Percentiles rank a stretch among this genome's conserved stretches.
Conservation (phyloP, 2,329 filamentous ascomycete species). For the Trichoderma polysporum region DNA sequence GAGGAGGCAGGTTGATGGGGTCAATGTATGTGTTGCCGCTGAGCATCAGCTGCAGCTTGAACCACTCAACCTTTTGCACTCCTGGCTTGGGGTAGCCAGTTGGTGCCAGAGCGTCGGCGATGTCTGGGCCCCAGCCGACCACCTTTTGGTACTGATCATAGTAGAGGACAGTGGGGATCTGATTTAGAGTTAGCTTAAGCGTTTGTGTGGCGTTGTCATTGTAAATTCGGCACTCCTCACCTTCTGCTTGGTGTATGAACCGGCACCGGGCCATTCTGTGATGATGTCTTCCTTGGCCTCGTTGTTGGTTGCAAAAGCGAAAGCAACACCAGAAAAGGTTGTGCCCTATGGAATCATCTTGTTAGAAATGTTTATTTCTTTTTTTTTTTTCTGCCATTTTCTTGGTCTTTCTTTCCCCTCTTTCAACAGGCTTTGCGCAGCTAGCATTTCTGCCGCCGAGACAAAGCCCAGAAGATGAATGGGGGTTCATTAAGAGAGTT, state of each 20-base stretch:
- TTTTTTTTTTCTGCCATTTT: neutral
- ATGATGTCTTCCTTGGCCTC: constrained; percentile 99
- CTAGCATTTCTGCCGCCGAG: neutral
- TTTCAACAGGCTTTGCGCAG: neutral
- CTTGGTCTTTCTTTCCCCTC: too few species aligned
- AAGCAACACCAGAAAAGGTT: constrained; percentile 96
- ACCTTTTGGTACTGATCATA: constrained; percentile 99
- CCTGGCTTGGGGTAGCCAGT: constrained; percentile 97
- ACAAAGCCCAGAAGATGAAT: neutral
- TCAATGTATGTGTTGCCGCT: constrained; percentile 99
- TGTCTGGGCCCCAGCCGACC: constrained; percentile 98
- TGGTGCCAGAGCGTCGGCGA: constrained; percentile 91
- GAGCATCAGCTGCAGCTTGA: constrained; percentile 98
- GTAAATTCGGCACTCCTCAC: constrained; percentile 44
- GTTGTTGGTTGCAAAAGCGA: constrained; percentile 95
- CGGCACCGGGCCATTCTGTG: constrained; percentile 96
- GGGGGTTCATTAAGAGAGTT: neutral
- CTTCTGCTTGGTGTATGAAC: constrained; percentile 98
- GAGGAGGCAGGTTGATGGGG: constrained; percentile 95
- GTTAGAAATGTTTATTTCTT: neutral
- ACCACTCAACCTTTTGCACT: constrained; percentile 99
- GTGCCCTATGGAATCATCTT: constrained; percentile 65
- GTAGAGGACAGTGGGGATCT: constrained; percentile 99
- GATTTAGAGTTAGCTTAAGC: constrained; percentile 19
- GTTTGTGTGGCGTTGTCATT: neutral